phyloP scores from a whole-genome alignment of 2,329 filamentous ascomycete species.

The Laburnicola sp. region DNA sequence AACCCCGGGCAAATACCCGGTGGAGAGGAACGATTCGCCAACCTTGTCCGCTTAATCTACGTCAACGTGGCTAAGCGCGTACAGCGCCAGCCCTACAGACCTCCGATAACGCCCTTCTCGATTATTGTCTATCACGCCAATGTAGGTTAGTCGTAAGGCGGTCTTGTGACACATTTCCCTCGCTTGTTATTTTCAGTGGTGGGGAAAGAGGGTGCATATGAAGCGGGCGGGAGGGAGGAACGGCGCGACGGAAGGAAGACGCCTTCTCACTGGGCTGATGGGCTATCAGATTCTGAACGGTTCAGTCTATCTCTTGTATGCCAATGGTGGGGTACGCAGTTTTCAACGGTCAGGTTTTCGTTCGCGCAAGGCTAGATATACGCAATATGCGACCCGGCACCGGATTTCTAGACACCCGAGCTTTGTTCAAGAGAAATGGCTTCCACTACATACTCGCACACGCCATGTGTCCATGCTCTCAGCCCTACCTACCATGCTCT shows the following conservation, averaged over 20 bases:
- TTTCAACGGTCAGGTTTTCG: not conserved
- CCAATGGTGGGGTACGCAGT: not conserved
- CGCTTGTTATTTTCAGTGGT: not conserved
- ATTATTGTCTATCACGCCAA: slow-evolving; percentile 3
- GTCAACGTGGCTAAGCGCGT: slow-evolving; percentile 12
- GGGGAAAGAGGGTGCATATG: not conserved
- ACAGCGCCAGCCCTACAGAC: slow-evolving; percentile 20
- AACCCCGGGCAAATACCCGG: slow-evolving; percentile 4
- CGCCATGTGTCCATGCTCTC: not conserved
- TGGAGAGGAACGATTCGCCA: slow-evolving; percentile 10
- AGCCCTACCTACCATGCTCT: not conserved
- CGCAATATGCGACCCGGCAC: not conserved
- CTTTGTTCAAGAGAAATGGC: not conserved
- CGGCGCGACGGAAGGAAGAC: slow-evolving; percentile 1
- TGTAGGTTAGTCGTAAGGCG: not conserved
- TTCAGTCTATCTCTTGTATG: not conserved
- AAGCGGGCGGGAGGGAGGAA: not conserved
- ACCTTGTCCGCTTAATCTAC: slow-evolving; percentile 10
- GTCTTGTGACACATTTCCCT: not conserved
- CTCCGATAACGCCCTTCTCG: slow-evolving; percentile 7
- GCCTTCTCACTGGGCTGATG: not conserved
- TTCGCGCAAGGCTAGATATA: not conserved
- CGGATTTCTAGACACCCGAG: not conserved
- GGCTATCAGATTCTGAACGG: not conserved
- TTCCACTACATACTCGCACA: not conserved